A percentile compares a stretch with the other conserved stretches of the same genome.
Evolutionary conservation across 805 yeast species (phyloP).

Genomic region (Tetrapisispora fleetii): DNA sequence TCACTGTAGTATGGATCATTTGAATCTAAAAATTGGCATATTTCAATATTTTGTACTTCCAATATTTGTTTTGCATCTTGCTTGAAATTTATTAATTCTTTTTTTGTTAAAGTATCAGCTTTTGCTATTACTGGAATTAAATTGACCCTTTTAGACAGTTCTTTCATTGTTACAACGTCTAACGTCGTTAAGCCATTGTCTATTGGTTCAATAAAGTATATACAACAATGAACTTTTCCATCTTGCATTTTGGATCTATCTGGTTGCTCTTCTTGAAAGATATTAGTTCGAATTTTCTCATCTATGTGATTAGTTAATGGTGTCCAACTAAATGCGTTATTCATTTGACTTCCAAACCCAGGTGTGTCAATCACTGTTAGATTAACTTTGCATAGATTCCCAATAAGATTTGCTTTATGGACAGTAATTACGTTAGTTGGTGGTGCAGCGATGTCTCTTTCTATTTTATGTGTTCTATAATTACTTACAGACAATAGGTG

Average conservation of each 20-base stretch:
- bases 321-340: slow-evolving; percentile 58
- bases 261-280: slow-evolving; percentile 74
- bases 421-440: slow-evolving; percentile 16
- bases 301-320: slow-evolving; percentile 68
- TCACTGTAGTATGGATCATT: slow-evolving; percentile 30
- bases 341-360: slow-evolving; percentile 63
- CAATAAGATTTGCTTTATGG: slow-evolving; percentile 45
- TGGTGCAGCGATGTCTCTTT: slow-evolving; percentile 25
- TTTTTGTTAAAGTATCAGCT: slow-evolving; percentile 54
- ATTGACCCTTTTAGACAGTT: slow-evolving; percentile 61
- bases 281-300: slow-evolving; percentile 58
- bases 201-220: slow-evolving; percentile 71
- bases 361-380: slow-evolving; percentile 65
- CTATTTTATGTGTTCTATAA: slow-evolving; percentile 33
- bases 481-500: slow-evolving; percentile 27
- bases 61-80: slow-evolving; percentile 41
- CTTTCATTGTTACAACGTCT: slow-evolving; percentile 67
- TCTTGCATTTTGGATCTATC: slow-evolving; percentile 45
- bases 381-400: slow-evolving; percentile 47
- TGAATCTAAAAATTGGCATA: slow-evolving; percentile 42
- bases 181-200: slow-evolving; percentile 50
- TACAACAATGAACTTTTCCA: slow-evolving; percentile 70
- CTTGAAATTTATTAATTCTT: slow-evolving; percentile 49
- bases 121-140: slow-evolving; percentile 75
- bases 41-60: slow-evolving; percentile 43